Percentiles rank a stretch among this genome's conserved stretches.
These are phyloP conservation scores for Neostapfia colusana DNA, from an alignment of 176 grass and related monocot genomes.

Conservation along the genomic window DNA sequence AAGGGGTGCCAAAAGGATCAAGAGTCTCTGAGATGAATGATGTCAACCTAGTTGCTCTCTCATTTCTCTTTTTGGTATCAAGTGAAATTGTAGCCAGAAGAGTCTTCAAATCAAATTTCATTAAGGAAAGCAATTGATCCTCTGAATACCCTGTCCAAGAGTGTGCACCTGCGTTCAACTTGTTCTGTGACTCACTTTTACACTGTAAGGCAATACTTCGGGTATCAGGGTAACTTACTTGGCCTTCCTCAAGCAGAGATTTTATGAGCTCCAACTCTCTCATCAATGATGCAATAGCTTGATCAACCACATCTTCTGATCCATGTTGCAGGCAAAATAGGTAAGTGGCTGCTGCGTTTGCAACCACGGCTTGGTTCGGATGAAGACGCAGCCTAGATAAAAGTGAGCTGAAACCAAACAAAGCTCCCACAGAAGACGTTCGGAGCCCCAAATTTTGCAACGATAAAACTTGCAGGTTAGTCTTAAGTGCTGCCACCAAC, in stretches of 20 bases:
- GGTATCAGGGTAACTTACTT: slow-evolving; percentile 46
- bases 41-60: slow-evolving; percentile 57
- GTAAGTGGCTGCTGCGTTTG: slow-evolving; percentile 66
- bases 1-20: slow-evolving; percentile 64
- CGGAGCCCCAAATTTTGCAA: slow-evolving; percentile 65
- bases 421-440: slow-evolving; percentile 57
- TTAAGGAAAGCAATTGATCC: slow-evolving; percentile 78
- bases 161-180: slow-evolving; percentile 24
- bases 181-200: slow-evolving; percentile 33
- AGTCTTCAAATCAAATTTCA: slow-evolving; percentile 88
- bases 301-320: slow-evolving; percentile 61
- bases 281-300: slow-evolving; percentile 63
- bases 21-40: slow-evolving; percentile 75
- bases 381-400: slow-evolving; percentile 79
- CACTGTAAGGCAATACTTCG: slow-evolving; percentile 42
- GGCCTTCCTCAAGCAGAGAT: slow-evolving; percentile 58
- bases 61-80: slow-evolving; percentile 50
- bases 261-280: slow-evolving; percentile 79
- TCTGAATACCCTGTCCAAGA: slow-evolving; percentile 49
- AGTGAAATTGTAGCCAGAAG: slow-evolving; percentile 61
- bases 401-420: slow-evolving; percentile 65
- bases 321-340: slow-evolving; percentile 84
- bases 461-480: slow-evolving; percentile 80
- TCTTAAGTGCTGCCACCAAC: slow-evolving; percentile 70
- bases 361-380: slow-evolving; percentile 72